Evolutionary conservation across 345 rosid genomes (phyloP).

Genomic region (Eucalyptus virginea): DNA sequence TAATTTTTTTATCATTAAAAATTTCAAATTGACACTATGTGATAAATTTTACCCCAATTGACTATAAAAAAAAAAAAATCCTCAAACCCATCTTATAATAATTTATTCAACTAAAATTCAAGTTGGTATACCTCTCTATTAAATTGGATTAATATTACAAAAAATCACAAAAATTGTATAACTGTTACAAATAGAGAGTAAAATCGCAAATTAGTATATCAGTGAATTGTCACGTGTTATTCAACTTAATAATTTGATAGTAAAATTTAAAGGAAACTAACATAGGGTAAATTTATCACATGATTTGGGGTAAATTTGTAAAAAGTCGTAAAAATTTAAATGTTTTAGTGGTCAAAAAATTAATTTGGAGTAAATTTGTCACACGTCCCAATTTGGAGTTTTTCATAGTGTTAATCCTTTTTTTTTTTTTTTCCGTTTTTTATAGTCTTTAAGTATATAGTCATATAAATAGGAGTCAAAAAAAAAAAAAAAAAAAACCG

Average conservation of each 20-base stretch:
- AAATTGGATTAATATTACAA: fast-evolving
- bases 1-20: fast-evolving
- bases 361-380: fast-evolving
- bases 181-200: fast-evolving
- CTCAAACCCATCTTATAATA: too few relatives aligned
- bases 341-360: too few relatives aligned
- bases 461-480: neutral
- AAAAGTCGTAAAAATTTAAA: fast-evolving
- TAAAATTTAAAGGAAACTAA: too few relatives aligned
- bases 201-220: fast-evolving
- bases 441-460: neutral
- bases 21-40: fast-evolving
- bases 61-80: fast-evolving
- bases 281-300: fast-evolving
- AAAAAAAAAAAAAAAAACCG: neutral
- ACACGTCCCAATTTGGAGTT: fast-evolving
- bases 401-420: fast-evolving
- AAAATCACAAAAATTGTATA: too few relatives aligned
- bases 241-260: fast-evolving
- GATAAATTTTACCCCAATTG: fast-evolving
- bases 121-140: too few relatives aligned
- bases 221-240: fast-evolving
- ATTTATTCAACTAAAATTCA: too few relatives aligned
- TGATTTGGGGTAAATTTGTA: fast-evolving
- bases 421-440: fast-evolving